Base-by-base conservation (phyloP, 768 basidiomycete species). In the Pulveroboletus sp. region DNA sequence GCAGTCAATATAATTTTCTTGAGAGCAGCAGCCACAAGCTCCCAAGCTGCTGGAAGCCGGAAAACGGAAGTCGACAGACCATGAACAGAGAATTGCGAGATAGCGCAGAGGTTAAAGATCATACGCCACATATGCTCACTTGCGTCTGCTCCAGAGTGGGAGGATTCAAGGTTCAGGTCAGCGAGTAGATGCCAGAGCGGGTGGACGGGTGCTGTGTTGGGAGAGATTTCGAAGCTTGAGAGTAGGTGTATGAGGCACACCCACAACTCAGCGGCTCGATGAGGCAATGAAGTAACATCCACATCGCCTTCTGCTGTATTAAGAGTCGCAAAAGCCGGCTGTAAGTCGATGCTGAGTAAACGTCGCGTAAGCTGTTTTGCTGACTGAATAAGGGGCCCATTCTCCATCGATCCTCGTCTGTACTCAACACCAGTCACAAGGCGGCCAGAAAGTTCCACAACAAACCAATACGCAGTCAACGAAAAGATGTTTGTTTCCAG, bases 121-220 rank as follows among this genome's bases (percentile, higher is more conserved):
- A 76, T 71, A 33, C 73, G 75, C 88, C 93, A 94, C n/a, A 82
- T 70, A 13, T 71, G 60, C 66, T 97, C 94, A 57, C 81, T 83
- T 14, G 69, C 68, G 37, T 73, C 70, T 1, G 78, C 54, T 21
- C 71, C 67, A 18, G 74, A 67, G 5, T 61, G 62, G 11, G 66
- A 54, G 8, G 53, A 48, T 26, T 60, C 54, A 26, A 69, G 59
- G 26, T 79, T 53, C 36, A 66, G 51, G 6, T 67, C 62, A 33
- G 68, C 61, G 26, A 83, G 54, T 30, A 76, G 50, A 24, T 62
- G 61, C 80, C 81, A 81, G 53, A 83, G 72, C 6, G 69, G 71
- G 57, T 72, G 70, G 14, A 53, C 49, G 38, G 52, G 53, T 57
- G 55, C 43, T 52, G 43, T 15, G 14, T 50, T 51, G n/a, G 54